Evolutionary conservation across 1,139 yeast species (phyloP), one percentile per base, ranked within the genome.

Genomic region (Kodamaea arcana): DNA sequence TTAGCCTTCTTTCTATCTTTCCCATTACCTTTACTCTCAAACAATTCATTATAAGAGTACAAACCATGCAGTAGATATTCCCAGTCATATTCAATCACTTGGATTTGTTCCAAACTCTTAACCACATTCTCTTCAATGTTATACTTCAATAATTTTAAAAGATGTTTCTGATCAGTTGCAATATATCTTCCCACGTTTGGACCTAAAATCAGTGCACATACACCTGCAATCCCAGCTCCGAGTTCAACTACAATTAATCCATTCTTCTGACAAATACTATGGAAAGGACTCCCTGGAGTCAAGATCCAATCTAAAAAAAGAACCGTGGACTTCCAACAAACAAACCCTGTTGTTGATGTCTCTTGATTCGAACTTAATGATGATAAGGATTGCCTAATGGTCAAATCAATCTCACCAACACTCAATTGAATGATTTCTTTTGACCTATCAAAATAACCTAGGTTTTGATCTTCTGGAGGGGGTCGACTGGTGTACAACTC

Each of bases 191-290:
- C 33, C 8, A 65, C 60, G 10, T 36, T 29, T 0, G 65, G 63
- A 0, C 73, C 76, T 11, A 82, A 40, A 0, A 68, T 52, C 3
- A 72, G 54, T 0, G 78, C 78, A 18, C 77, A 52, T 1, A 81
- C 52, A 0, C 83, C 88, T 1, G 80, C 69, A 0, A 72, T 72
- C 0, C 94, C 94, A 12, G 84, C 56, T 0, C 94, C 94, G 5
- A 83, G 52, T 46, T 83, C 92, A 3, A 82, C 56, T 0, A 80
- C 68, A 1, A 41, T 43, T 5, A 51, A 24, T 2, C 49, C 45
- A 24, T 48, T 32, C 11, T 42, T 41, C 23, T 40, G 16, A 25
- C 54, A 43, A 3, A 35, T 3, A 4, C 12, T 7, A 24, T 37
- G 28, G 15, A 62, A 48, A 1, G 68, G 68, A 36, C 65, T 51